Conservation (phyloP, 208 protist genomes). For the Naegleria fowleri region DNA sequence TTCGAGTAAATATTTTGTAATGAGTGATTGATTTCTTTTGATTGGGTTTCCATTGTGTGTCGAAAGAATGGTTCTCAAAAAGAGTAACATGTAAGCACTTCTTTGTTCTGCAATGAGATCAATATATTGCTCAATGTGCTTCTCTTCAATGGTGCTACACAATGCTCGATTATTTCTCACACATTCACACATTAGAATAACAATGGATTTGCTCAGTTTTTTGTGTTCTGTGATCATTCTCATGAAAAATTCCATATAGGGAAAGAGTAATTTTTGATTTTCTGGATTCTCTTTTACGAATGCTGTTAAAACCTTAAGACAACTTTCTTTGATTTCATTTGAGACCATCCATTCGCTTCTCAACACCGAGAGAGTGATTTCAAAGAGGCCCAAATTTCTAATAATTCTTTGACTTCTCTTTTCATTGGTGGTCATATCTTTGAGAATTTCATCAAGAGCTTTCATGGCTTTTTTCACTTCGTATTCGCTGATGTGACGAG, state of each 20-base stretch:
- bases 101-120: not conserved
- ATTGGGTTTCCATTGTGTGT: not conserved
- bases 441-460: not conserved
- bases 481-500: not conserved
- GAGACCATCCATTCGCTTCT: not conserved
- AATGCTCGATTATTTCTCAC: not conserved
- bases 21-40: not conserved
- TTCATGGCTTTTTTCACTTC: not conserved
- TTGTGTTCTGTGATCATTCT: not conserved
- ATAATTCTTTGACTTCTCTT: conserved; percentile 4
- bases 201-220: not conserved
- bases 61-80: not conserved
- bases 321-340: not conserved
- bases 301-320: not conserved
- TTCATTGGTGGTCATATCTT: not conserved
- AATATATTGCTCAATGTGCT: not conserved
- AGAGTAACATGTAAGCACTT: not conserved
- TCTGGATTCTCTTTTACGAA: conserved; percentile 2
- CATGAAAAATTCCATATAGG: not conserved
- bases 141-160: not conserved
- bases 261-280: not conserved
- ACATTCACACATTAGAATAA: not conserved
- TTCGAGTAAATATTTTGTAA: not conserved
- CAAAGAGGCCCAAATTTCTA: not conserved
- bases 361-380: not conserved